Evolutionary conservation across 345 rosid species (phyloP), one percentile per base, ranked within the genome.

Genomic region (Eucalyptus pauciflora): DNA sequence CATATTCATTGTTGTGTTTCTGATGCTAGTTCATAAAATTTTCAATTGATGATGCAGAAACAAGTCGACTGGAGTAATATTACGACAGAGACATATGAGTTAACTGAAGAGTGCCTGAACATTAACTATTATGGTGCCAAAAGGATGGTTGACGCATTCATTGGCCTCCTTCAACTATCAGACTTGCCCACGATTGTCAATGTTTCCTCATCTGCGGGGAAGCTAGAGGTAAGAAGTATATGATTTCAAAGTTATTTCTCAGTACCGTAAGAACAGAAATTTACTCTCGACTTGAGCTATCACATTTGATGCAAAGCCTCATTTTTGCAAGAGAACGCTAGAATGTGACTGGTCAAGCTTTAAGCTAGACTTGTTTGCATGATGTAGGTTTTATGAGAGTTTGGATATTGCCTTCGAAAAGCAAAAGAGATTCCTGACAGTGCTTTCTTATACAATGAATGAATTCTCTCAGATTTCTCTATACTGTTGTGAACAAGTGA

Each of bases 61-160:
- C 85, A 86, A 6, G 83, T 86, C 15, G 89, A 93, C 25, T 88
- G 92, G 69, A 85, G 86, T 25, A 89, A 94, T 88, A 87, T 92
- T 67, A 43, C 90, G 33, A 90, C 88, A 8, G 88, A 93, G 58
- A 92, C 91, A 10, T 92, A 91, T n/a, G 94, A 92, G 89, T 37
- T 54, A 81, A 92, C 90, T 1, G 92, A 90, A 89, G 89, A 91
- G 67, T 91, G 96, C 88, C 14, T 94, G 8, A 50, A 91, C 58
- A 94, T 89, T 60, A 95, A 95, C 92, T 95, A 94, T 88, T 94
- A 89, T 46, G 97, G 96, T 1, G 90, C 93, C 31, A 95, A 93
- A 86, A 88, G 90, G 45, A 93, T 92, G 93, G 91, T 93, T 46
- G 94, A 95, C 87, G 91, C 93, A 18, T 85, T 94, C 87, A 87